Evolutionary conservation across 1,284 basidiomycete genomes (phyloP), one percentile per base, ranked within the genome.

Genomic region (Leccinum pseudoinsigne): DNA sequence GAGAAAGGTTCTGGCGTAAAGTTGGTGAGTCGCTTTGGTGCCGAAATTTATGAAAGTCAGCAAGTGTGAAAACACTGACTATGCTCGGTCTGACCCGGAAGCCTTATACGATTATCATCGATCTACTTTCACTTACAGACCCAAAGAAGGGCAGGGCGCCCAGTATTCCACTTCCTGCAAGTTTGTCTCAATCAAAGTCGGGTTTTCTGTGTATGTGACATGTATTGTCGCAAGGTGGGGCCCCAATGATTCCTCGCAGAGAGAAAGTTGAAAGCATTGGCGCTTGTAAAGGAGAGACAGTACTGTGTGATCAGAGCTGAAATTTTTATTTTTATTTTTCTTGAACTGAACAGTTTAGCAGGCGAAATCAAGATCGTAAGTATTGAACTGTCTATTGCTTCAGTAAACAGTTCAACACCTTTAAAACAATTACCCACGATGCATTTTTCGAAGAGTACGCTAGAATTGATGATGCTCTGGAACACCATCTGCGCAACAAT

Each of bases 381-480:
- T 53, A 38, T 72, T 62, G 45, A 65, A 72, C 65, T 69, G 28
- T 5, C 40, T 5, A 34, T 42, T 18, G 11, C n/a, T 45, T 69
- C 11, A 67, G 59, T 6, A 45, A 56, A 14, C 4, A 10, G n/a
- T 16, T 26, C 40, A 18, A 50, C 23, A 23, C 10, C 12, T 5
- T 5, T n/a, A 12, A 9, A 4, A 6, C 6, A 8, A 56, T 34
- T 50, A 61, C 69, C 40, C 51, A 70, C 70, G 54, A 70, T 54
- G 59, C 68, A 68, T 2, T 70, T 40, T 45, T 71, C 68, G n/a
- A 70, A 68, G 16, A 56, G 10, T 1, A 70, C 60, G 8, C 66
- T 71, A 7, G 68, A 62, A 36, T 68, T 66, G 36, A 70, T 28
- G 38, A 70, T 61, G 21, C 61, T 36, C 51, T 70, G 58, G 38